These are phyloP conservation scores for Arxiozyma heterogenica DNA, from an alignment of 1,139 yeast genomes.

Conservation along the genomic window DNA sequence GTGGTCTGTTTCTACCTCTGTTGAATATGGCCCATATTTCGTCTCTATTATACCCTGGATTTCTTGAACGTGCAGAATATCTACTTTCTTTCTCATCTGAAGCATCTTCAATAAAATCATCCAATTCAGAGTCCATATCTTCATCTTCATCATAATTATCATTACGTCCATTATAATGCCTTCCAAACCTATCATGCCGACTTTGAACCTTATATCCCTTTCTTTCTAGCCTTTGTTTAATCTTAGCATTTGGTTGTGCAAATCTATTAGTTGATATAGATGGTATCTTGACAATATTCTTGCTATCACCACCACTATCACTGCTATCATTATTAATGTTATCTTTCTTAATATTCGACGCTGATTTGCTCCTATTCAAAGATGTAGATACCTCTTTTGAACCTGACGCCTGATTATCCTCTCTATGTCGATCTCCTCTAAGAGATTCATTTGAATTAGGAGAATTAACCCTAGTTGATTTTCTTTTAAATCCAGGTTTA, in stretches of 20 bases:
- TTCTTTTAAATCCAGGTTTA: constrained; percentile 13
- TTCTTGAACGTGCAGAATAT: constrained; percentile 7
- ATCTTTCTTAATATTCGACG: not conserved
- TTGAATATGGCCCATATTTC: constrained; percentile 87
- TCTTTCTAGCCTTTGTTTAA: constrained; percentile 16
- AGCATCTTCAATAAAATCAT: constrained; percentile 51
- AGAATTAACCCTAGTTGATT: constrained; percentile 1
- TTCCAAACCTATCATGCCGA: constrained; percentile 3
- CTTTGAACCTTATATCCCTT: constrained; percentile 4
- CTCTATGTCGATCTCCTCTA: not conserved
- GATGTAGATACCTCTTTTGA: not conserved
- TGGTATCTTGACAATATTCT: not conserved
- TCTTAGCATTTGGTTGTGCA: constrained; percentile 21
- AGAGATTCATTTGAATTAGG: constrained; percentile 6
- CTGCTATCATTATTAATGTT: too few species aligned
- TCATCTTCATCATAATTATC: constrained; percentile 11
- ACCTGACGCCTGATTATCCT: not conserved
- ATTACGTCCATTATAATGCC: not conserved
- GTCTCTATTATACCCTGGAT: constrained; percentile 59
- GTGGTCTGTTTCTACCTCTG: constrained; percentile 46
- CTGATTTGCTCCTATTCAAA: not conserved
- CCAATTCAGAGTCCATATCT: constrained; percentile 29
- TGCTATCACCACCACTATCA: too few species aligned
- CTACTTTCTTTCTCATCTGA: constrained; percentile 37
- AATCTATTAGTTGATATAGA: constrained; percentile 8